Percentiles rank a stretch among this genome's conserved stretches.
Evolutionary conservation across 441 rosid species (phyloP).

Genomic region (Pelargonium cotyledonis): DNA sequence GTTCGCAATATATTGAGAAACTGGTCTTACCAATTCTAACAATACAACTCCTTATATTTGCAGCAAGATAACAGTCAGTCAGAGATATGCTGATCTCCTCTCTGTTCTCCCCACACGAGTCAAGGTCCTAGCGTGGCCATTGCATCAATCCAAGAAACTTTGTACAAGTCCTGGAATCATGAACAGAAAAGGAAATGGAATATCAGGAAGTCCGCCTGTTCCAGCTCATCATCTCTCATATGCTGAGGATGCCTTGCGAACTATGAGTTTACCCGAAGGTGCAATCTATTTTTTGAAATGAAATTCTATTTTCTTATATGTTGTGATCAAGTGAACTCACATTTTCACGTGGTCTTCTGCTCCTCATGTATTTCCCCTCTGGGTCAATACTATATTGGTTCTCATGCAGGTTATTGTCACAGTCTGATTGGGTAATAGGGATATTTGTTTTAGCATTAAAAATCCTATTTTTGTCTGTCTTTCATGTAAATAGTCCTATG

Average conservation of each 20-base stretch:
- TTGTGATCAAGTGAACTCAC: not conserved
- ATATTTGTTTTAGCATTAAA: not conserved
- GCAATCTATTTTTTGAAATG: not conserved
- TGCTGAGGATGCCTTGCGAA: conserved; percentile 79
- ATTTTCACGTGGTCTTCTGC: too few relatives aligned
- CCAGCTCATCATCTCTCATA: conserved; percentile 69
- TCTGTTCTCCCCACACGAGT: conserved; percentile 73
- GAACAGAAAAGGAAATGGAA: conserved; percentile 30
- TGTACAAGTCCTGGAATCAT: conserved; percentile 24
- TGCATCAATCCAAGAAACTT: conserved; percentile 46
- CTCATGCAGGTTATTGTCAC: not conserved
- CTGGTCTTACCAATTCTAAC: conserved; percentile 5
- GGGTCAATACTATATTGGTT: not conserved
- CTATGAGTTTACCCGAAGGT: conserved; percentile 89
- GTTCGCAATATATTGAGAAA: not conserved
- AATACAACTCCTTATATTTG: conserved; percentile 15
- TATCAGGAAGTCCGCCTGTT: conserved; percentile 29
- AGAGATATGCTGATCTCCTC: conserved; percentile 72
- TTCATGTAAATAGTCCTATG: too few relatives aligned
- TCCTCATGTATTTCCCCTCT: too few relatives aligned
- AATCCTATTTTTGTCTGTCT: not conserved
- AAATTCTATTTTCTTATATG: not conserved
- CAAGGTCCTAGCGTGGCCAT: conserved; percentile 76
- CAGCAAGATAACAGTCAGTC: conserved; percentile 76
- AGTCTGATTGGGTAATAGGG: not conserved